Base-by-base conservation (phyloP, 805 yeast species). In the Yarrowia osloensis region DNA sequence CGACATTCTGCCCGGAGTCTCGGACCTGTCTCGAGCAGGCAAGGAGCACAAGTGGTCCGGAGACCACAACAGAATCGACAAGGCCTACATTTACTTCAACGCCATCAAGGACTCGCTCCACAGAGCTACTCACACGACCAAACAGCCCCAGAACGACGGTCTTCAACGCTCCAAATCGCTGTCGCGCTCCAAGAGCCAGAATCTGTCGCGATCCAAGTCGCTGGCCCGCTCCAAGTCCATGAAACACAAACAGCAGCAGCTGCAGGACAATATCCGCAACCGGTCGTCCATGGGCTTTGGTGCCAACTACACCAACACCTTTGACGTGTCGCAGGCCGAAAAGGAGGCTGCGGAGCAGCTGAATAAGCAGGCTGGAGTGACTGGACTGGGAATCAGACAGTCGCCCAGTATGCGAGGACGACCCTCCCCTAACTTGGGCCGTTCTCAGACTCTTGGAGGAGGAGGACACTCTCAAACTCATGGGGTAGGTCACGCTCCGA, bases 281-380 rank as follows among this genome's bases (percentile, higher is more conserved):
- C 66, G 66, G 33, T 61, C 66, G 22, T 44, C 54, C 24, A 61
- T 61, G 66, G 66, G 66, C 12, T 61, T 61, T n/a, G 66, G 66
- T 9, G 66, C 44, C 2, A 61, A 35, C 66, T 61, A 61, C 33
- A 61, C 66, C 4, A 61, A 61, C 66, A 61, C 66, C 11, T 61
- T 61, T 31, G 54, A 44, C 44, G 66, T 44, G 7, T 42, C 66
- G 8, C 54, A 61, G 26, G 50, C 52, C 31, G 59, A 29, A 5
- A 54, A 22, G 24, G 61, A 50, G 21, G 57, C 57, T 21, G 40
- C 33, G 2, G 19, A 29, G 12, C 55, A 13, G 9, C 37, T 26
- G 3, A 22, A n/a, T 4, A 13, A 46, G n/a, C 33, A 46, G 33
- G 2, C n/a, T 13, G 7, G 13, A 7, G 6, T 28, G 31, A 21